Percentiles rank a stretch among this genome's conserved stretches.
Conservation (phyloP, 2,329 filamentous ascomycete species). For the Reticulascus tulasneorum region DNA sequence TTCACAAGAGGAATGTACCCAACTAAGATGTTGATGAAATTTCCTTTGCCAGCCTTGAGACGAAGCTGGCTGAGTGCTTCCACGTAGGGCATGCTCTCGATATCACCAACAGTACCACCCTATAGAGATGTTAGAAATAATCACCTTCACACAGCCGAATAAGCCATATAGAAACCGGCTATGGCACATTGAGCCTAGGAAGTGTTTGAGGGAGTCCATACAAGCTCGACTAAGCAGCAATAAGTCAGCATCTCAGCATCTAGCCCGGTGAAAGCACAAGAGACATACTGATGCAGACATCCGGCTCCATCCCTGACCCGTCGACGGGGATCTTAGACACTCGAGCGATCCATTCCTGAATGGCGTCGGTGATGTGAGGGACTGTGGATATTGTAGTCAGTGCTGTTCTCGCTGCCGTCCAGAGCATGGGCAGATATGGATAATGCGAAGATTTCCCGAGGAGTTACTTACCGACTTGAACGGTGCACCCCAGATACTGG, state of each 20-base stretch:
- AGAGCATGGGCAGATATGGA: no score
- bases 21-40: conserved; percentile 87
- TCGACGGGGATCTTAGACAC: conserved; percentile 85
- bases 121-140: conserved; percentile 1
- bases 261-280: background rate
- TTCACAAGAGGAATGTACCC: conserved; percentile 72
- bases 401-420: background rate
- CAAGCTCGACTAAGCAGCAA: background rate
- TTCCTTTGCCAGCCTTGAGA: conserved; percentile 66
- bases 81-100: conserved; percentile 84
- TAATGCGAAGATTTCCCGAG: no score
- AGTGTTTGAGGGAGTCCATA: no score
- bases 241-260: background rate
- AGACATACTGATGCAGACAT: conserved; percentile 81
- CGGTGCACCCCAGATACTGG: conserved; percentile 83
- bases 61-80: conserved; percentile 80
- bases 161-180: no score
- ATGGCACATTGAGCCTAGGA: no score
- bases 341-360: conserved; percentile 87
- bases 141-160: background rate
- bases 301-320: conserved; percentile 74
- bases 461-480: conserved; percentile 57
- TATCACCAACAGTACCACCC: conserved; percentile 57
- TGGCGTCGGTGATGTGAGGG: conserved; percentile 85
- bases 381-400: conserved; percentile 39